Evolutionary conservation across 1,284 basidiomycete species (phyloP), one percentile per base, ranked within the genome.

Genomic region (Meripilus lineatus): DNA sequence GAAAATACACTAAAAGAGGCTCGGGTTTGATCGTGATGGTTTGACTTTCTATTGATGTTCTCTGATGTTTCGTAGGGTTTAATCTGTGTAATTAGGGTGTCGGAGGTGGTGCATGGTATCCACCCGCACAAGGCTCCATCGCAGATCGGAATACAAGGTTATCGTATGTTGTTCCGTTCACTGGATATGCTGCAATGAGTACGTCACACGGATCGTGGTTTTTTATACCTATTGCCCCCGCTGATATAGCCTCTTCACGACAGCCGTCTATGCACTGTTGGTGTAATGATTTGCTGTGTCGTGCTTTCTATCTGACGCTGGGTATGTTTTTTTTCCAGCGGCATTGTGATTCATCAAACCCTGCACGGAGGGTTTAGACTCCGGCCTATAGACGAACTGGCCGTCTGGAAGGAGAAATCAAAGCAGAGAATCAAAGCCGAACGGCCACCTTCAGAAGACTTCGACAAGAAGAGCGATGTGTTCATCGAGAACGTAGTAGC

Each of bases 81-180:
- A 5, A 15, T n/a, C n/a, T n/a, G n/a, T n/a, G n/a, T n/a, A n/a
- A n/a, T n/a, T n/a, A 74, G 72, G 84, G 81, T 50, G 81, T 87
- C 32, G 79, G 78, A 46, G 84, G 85, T 41, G 86, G 85, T 44
- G 85, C 85, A 17, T 84, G 82, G 74, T 86, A 79, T 63, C 85
- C 87, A 1, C 71, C 81, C 1, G 78, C 83, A 10, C 84, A 89
- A 54, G 86, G 75, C 22, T 72, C 75, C 7, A 66, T 89, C 41
- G 82, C 82, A 10, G 82, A 89, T 57, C 56, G 56, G 48, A 72
- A 66, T 52, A 75, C 74, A 42, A 62, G 70, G 37, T 65, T 65
- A 44, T 83, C 81, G 14, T 84, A 81, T 52, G 67, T 79, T 34
- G 76, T 82, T 3, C 76, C 80, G 1, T 67, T 77, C 59, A 64